Evolutionary conservation across 345 rosid genomes (phyloP).

Genomic region (Syzygium aromaticum): DNA sequence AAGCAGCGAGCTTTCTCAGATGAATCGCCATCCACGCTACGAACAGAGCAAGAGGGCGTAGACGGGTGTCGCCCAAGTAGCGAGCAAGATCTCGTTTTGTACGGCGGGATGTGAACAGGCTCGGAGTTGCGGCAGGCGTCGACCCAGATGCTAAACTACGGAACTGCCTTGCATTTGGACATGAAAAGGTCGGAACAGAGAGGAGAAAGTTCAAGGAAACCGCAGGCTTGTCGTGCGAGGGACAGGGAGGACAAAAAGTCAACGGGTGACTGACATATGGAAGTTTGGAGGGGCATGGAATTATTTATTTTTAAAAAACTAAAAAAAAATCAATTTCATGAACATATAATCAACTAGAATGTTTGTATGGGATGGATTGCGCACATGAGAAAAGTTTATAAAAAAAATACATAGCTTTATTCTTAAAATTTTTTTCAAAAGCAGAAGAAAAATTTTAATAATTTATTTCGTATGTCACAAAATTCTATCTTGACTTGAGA

Average conservation of each 20-base stretch:
- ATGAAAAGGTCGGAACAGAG: background rate
- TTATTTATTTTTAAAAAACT: background rate
- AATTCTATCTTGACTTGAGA: background rate
- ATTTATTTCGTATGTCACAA: background rate
- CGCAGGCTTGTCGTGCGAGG: background rate
- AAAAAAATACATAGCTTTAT: background rate
- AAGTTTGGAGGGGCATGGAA: background rate
- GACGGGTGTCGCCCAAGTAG: background rate
- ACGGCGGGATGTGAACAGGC: background rate
- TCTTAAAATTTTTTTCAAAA: background rate
- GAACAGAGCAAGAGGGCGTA: background rate
- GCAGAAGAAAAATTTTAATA: background rate
- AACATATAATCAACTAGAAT: background rate
- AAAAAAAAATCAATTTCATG: too few relatives aligned
- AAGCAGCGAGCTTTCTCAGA: background rate
- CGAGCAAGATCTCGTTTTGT: background rate
- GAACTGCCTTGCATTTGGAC: background rate
- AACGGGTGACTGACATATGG: background rate
- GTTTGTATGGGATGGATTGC: background rate
- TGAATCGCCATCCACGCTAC: background rate
- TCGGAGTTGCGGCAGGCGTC: background rate
- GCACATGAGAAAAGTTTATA: background rate
- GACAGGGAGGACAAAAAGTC: background rate
- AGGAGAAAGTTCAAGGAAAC: background rate
- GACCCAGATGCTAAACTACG: background rate